Evolutionary conservation across 140 eudicot genomes (phyloP).

Genomic region (Erigeron philadelphicus): DNA sequence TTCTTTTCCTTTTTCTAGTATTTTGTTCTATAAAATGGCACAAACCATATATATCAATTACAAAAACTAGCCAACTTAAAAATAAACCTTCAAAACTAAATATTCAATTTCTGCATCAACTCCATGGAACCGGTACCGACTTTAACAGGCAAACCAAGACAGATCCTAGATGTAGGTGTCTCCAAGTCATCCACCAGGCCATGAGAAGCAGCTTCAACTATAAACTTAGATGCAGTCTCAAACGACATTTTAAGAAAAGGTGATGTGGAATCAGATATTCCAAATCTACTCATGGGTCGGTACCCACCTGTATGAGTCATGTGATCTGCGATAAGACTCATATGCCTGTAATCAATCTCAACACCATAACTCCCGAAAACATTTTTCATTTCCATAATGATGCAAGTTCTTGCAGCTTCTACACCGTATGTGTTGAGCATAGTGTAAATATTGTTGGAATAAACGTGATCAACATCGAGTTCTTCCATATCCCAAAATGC

Average conservation of each 20-base stretch:
- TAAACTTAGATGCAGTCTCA: slow-evolving; percentile 82
- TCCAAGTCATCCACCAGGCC: slow-evolving; percentile 62
- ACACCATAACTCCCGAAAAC: slow-evolving; percentile 76
- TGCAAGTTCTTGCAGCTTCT: slow-evolving; percentile 73
- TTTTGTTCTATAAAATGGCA: slow-evolving; percentile 4
- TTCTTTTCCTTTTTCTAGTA: not conserved
- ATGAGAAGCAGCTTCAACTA: slow-evolving; percentile 71
- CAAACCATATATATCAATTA: not conserved
- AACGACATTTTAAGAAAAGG: slow-evolving; percentile 81
- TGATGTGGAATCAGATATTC: slow-evolving; percentile 73
- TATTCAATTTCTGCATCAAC: slow-evolving; percentile 64
- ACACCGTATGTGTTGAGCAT: slow-evolving; percentile 74
- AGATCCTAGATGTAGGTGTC: slow-evolving; percentile 80
- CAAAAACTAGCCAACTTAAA: not conserved
- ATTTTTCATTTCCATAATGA: slow-evolving; percentile 51
- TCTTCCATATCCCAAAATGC: slow-evolving; percentile 87
- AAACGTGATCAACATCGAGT: slow-evolving; percentile 57
- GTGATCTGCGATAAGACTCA: slow-evolving; percentile 71
- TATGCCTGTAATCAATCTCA: slow-evolving; percentile 43
- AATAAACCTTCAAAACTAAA: slow-evolving; percentile 18
- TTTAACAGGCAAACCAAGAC: slow-evolving; percentile 83
- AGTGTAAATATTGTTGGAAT: slow-evolving; percentile 59
- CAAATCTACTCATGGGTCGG: slow-evolving; percentile 71
- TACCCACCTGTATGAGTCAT: slow-evolving; percentile 95
- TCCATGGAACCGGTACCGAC: slow-evolving; percentile 85